Base-by-base conservation (phyloP, 1,284 basidiomycete species). In the Trichosporon ovoides region DNA sequence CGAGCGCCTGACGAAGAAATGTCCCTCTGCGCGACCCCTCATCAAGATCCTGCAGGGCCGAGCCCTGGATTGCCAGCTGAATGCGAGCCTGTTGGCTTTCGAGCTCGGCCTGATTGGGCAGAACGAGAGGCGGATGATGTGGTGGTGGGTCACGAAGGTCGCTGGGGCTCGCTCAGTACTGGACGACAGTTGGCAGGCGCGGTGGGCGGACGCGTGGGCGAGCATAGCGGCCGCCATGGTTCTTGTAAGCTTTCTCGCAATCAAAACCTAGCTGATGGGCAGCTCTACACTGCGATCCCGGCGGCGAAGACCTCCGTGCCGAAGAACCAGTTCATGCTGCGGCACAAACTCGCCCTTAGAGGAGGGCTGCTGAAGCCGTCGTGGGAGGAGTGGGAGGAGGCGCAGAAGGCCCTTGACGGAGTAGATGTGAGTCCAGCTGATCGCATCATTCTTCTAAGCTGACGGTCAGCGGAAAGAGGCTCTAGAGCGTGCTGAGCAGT, bases 21-120 rank as follows among this genome's bases (percentile, higher is more conserved):
- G 43, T 0, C 40, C 58, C 0, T 52, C 67, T 13, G 69, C 66
- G 2, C 48, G 63, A 7, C 38, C 57, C 2, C 52, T 69, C 19
- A 13, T n/a, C 36, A 7, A 46, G 50, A 19, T 57, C 2, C 31
- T 71, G 3, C 58, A 66, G 18, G 67, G 64, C 0, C 55, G 68
- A 0, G 64, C 68, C 3, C 64, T 75, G 2, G 72, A 75, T 46
- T 71, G 70, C 53, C 61, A 71, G 3, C 65, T 76, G 2, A 64
- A 70, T 19, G 68, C 67, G 2, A 58, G 64, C 2, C 49, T 73
- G 13, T 57, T 66, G 0, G 67, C 66, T 0, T 63, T 60, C 7
- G 66, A 67, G 4, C 43, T 67, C 11, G 63, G 64, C 3, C 61
- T 75, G 1, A 58, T 70, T n/a, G 51, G 52, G 0, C 37, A 24